Conservation (phyloP, 108 stramenopile genomes). For the Mayamaea pseudoterrestris region DNA sequence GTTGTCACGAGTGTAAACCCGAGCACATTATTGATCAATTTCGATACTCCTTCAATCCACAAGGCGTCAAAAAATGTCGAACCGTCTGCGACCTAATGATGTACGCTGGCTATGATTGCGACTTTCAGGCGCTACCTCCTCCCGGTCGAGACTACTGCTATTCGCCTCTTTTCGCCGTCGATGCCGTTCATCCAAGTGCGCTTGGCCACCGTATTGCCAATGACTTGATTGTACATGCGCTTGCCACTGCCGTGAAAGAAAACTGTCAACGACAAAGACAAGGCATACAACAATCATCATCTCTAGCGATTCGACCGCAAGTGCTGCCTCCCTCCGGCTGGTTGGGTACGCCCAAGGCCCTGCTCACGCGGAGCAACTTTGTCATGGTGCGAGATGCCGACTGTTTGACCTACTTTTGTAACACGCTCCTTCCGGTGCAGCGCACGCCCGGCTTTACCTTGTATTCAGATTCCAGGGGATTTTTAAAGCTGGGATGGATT, state of each 20-base stretch:
- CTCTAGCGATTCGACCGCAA: constrained; percentile 27
- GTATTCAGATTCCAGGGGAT: constrained; percentile 21
- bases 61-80: constrained; percentile 38
- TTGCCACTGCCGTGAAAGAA: constrained; percentile 21
- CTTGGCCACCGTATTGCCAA: constrained; percentile 34
- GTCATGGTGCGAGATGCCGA: constrained; percentile 39
- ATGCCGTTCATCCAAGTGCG: constrained; percentile 38
- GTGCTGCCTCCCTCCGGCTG: constrained; percentile 19
- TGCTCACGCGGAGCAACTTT: constrained; percentile 23
- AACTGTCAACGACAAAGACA: constrained; percentile 11
- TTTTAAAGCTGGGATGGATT: constrained; percentile 42
- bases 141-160: constrained; percentile 29
- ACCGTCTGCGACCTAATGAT: constrained; percentile 25
- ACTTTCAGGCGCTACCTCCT: no score
- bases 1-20: constrained; percentile 26
- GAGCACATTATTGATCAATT: constrained; percentile 28
- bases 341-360: constrained; percentile 3
- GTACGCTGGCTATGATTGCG: no score
- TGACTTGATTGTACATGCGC: constrained; percentile 33
- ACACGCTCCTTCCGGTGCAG: constrained; percentile 19
- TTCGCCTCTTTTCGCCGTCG: constrained; percentile 36
- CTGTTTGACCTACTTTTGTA: constrained; percentile 24
- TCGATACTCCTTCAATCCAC: no score
- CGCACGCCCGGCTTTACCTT: constrained; percentile 18
- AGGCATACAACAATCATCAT: background rate